Base-by-base conservation (phyloP, 2,329 filamentous ascomycete genomes). In the Daldinia eschscholtzii region DNA sequence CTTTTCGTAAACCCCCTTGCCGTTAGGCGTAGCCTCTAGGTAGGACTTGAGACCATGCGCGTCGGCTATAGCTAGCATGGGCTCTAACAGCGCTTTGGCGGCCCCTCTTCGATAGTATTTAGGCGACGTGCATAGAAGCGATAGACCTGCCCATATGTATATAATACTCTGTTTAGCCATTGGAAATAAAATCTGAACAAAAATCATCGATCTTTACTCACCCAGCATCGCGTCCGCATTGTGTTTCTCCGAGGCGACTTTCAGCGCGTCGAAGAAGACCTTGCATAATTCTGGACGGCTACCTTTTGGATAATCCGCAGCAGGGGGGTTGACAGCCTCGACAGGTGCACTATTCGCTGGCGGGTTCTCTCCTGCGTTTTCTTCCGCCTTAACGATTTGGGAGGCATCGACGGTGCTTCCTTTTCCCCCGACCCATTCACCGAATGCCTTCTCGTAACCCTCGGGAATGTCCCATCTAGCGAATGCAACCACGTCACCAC, bases 11-110 rank as follows among this genome's bases (percentile, higher is more conserved):
- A 83, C 26, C 10, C 76, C 77, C 57, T 75, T 75, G 2, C 80
- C 81, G 0, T 69, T 71, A 1, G 72, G 65, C 7, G 81, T 81
- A n/a, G 80, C 80, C 70, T 83, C 81, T 33, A 83, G 74, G 63
- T 81, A 82, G 0, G 73, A 70, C 61, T 71, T 76, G 53, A 78
- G 72, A 2, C 76, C 77, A 30, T 77, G 74, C 3, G 64, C 55
- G 61, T 82, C 80, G 4, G 81, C 80, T 12, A 79, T 66, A 5
- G 74, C 76, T n/a, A 82, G 70, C 57, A 79, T 78, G 39, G 80
- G 76, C 13, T 67, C 67, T 37, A 83, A 68, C 23, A 83, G 65
- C 42, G 77, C 77, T 42, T 68, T 76, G 1, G 71, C 81, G 0
- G 81, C 74, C 0, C 82, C 81, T 48, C 75, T 76, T 28, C 79